Base-by-base conservation (phyloP, 805 yeast genomes). In the Schwanniomyces polymorphus region DNA sequence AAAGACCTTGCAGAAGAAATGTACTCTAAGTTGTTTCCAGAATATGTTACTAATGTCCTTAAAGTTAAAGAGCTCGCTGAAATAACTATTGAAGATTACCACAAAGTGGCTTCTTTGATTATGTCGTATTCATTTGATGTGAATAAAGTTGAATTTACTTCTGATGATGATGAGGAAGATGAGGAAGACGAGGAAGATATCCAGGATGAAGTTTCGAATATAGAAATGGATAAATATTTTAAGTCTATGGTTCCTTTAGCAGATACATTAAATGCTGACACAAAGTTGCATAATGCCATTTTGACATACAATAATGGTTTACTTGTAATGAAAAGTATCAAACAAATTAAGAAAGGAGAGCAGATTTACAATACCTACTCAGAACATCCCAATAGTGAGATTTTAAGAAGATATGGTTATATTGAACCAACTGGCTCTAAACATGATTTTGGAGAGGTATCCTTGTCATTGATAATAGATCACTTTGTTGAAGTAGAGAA, bases 181-280 rank as follows among this genome's bases (percentile, higher is more conserved):
- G 57, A 55, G 6, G 58, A 52, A 17, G 63, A 53, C 11, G 58
- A 53, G 4, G 51, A 51, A 1, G 52, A 50, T 7, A 58, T 59
- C 2, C 57, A 53, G 7, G 59, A 52, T n/a, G 59, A 52, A 2
- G 52, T 52, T 11, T 44, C 44, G 2, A 26, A n/a, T n/a, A 28
- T 35, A 21, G 31, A 27, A 33, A 43, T 50, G 9, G 75, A 69
- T 42, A 58, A 74, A 3, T 80, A 72, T 49, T 69, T 77, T 53
- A 91, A 91, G 61, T 85, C 95, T 0, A 86, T 94, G 96, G 90
- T 91, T 3, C 97, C 98, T 0, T 70, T 91, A 40, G 98, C 98
- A 0, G 99, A 92, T 61, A 84, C 89, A 18, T 69, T 94, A 49
- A 92, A 94, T 60, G 89, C 97, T 1, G 94, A 91, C 59, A 86